phyloP scores from a whole-genome alignment of 352 stramenopile genomes.

The Pythium pyrilobum region DNA sequence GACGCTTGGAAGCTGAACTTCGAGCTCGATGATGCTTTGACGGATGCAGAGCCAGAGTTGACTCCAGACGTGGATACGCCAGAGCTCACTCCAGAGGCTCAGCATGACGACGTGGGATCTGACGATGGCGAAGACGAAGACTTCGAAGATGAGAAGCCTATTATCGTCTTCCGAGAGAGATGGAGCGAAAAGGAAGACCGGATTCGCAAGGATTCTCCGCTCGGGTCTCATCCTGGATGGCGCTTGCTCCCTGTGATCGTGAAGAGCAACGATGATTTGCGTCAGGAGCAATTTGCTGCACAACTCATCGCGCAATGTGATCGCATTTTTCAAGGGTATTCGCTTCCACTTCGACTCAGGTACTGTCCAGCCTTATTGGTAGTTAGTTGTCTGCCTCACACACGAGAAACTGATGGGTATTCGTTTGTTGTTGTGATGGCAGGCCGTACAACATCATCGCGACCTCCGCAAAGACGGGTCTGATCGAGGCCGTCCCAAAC shows the following conservation, averaged over 20 bases:
- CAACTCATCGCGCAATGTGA: conserved; percentile 96
- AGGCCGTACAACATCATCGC: conserved; percentile 96
- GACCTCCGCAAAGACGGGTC: conserved; percentile 89
- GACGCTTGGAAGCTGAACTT: conserved; percentile 74
- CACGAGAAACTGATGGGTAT: conserved; percentile 2
- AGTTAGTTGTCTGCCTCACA: background rate
- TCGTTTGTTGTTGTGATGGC: conserved; percentile 2
- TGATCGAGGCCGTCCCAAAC: conserved; percentile 96
- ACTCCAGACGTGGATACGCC: conserved; percentile 1
- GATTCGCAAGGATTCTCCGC: conserved; percentile 49
- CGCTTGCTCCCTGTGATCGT: conserved; percentile 91
- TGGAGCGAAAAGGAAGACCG: conserved; percentile 76
- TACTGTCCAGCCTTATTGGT: conserved; percentile 26
- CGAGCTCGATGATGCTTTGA: conserved; percentile 59
- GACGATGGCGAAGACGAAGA: conserved; percentile 39
- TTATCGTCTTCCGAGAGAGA: conserved; percentile 79
- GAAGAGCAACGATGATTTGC: conserved; percentile 97
- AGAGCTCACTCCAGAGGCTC: conserved; percentile 10
- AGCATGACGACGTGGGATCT: conserved; percentile 1
- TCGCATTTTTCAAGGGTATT: conserved; percentile 93
- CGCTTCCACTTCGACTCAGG: conserved; percentile 89
- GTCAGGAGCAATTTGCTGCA: conserved; percentile 97
- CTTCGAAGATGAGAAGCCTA: conserved; percentile 39
- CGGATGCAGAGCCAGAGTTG: conserved; percentile 41
- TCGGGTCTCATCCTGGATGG: conserved; percentile 53